These are phyloP conservation scores for Cercospora citrullina DNA, from an alignment of 2,329 filamentous ascomycete genomes.

Conservation along the genomic window DNA sequence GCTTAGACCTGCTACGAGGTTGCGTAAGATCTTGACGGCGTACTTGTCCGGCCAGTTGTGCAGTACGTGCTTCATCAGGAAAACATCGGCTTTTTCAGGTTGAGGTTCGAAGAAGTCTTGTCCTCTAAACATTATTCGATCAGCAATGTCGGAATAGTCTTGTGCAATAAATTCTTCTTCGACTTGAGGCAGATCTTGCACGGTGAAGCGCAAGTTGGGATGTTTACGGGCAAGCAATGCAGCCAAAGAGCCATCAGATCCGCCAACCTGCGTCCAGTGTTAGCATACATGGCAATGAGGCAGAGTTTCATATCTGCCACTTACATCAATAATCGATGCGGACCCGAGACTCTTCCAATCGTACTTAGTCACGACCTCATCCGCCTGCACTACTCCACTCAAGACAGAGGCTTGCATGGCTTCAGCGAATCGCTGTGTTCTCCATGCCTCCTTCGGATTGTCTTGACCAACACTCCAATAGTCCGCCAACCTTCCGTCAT, in stretches of 20 bases:
- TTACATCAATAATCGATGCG: neutral
- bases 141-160: neutral
- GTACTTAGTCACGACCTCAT: neutral
- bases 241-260: neutral
- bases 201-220: neutral
- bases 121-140: neutral
- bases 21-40: neutral
- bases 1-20: neutral
- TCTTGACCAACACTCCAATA: neutral
- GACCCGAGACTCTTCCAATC: neutral
- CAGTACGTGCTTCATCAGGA: neutral
- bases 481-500: neutral
- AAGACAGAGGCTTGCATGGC: neutral
- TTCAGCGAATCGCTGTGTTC: neutral
- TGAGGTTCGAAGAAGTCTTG: neutral
- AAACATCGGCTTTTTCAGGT: neutral
- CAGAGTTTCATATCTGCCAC: neutral
- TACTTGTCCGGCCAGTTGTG: neutral
- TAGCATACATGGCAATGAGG: neutral
- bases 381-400: neutral
- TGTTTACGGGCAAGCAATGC: neutral
- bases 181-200: neutral
- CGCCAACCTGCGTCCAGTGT: neutral
- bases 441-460: neutral
- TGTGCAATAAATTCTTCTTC: neutral